Evolutionary conservation across 108 stramenopile genomes (phyloP).

Genomic region (Cyclotella atomus): DNA sequence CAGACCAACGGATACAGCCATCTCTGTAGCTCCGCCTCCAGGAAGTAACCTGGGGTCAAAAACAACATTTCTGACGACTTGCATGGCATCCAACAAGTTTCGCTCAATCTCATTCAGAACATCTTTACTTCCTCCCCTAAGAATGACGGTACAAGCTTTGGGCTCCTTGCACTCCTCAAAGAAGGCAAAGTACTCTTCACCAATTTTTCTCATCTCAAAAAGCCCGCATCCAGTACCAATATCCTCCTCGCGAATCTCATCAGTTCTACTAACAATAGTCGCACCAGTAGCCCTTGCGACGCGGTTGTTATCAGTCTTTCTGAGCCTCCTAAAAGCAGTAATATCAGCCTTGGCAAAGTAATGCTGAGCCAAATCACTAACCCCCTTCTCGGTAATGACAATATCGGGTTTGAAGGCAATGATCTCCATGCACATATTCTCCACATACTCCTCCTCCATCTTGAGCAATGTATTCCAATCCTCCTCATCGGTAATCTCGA

Average conservation of each 20-base stretch:
- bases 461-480: constrained; percentile 99
- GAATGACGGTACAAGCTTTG: constrained; percentile 98
- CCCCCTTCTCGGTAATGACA: constrained; percentile 99
- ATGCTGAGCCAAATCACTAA: constrained; percentile 99
- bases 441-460: constrained; percentile 99
- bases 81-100: constrained; percentile 99
- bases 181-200: constrained; percentile 98
- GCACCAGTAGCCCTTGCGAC: constrained; percentile 97
- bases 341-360: constrained; percentile 98
- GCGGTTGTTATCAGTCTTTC: constrained; percentile 99
- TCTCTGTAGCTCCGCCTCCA: constrained; percentile 99
- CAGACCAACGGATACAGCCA: constrained; percentile 96
- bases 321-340: constrained; percentile 96
- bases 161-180: constrained; percentile 97
- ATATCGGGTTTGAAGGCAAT: constrained; percentile 98
- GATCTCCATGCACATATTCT: constrained; percentile 98
- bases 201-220: constrained; percentile 99
- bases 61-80: constrained; percentile 98
- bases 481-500: constrained; percentile 98
- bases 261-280: constrained; percentile 97
- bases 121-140: constrained; percentile 99
- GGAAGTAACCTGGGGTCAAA: constrained; percentile 96
- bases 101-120: constrained; percentile 99
- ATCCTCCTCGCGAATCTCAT: constrained; percentile 98
- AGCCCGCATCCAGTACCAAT: constrained; percentile 98